Evolutionary conservation across 1,139 yeast species (phyloP).

Genomic region (Taiozyma onychis): DNA sequence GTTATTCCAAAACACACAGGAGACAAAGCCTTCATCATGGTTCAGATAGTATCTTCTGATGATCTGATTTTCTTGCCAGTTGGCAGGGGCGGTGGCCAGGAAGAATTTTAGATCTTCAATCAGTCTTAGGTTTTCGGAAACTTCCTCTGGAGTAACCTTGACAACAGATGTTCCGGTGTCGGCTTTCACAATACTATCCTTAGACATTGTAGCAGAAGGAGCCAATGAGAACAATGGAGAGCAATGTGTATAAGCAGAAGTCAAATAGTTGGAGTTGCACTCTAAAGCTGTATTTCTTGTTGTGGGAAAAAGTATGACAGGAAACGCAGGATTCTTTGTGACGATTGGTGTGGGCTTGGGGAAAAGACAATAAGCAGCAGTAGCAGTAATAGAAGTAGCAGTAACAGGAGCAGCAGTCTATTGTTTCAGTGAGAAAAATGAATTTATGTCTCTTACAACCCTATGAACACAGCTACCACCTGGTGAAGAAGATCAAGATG

Average conservation of each 20-base stretch:
- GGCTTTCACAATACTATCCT: neutral
- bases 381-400: neutral
- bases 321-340: neutral
- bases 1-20: slow-evolving; percentile 91
- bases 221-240: neutral
- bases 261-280: neutral
- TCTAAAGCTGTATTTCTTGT: neutral
- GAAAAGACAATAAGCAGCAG: neutral
- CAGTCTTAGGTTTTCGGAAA: slow-evolving; percentile 50
- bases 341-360: neutral
- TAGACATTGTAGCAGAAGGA: neutral
- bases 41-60: slow-evolving; percentile 81
- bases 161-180: neutral
- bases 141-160: slow-evolving; percentile 14
- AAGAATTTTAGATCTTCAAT: slow-evolving; percentile 80
- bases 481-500: neutral
- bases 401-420: neutral
- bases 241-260: neutral
- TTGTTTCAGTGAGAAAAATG: neutral
- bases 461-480: neutral
- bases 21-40: slow-evolving; percentile 84
- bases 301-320: neutral
- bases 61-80: slow-evolving; percentile 87
- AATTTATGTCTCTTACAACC: neutral
- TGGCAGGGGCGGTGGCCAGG: slow-evolving; percentile 88